A percentile compares a stretch with the other conserved stretches of the same genome.
Evolutionary conservation across 106 monocot genomes (phyloP).

Genomic region (Agapanthus africanus): DNA sequence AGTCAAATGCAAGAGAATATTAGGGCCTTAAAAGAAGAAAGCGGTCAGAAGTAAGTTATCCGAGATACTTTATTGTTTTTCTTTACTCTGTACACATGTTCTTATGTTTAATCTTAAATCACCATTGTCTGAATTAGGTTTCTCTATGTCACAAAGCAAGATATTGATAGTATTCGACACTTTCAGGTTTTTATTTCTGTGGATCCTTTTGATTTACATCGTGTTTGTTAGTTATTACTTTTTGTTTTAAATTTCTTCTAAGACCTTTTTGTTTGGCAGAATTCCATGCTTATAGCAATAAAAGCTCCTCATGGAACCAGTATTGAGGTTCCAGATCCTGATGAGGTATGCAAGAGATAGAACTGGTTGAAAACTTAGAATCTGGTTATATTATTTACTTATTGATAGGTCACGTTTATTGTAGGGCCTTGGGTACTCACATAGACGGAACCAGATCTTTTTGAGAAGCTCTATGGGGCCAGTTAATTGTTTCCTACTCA

Average conservation of each 20-base stretch:
- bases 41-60: background rate
- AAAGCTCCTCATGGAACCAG: slow-evolving; percentile 30
- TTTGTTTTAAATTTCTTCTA: slow-evolving; percentile 4
- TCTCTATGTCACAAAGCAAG: slow-evolving; percentile 15
- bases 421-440: slow-evolving; percentile 48
- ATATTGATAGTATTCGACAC: slow-evolving; percentile 15
- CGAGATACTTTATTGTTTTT: background rate
- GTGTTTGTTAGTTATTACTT: background rate
- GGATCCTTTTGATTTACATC: slow-evolving; percentile 4
- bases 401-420: background rate
- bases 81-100: background rate
- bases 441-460: slow-evolving; percentile 52
- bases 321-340: slow-evolving; percentile 24
- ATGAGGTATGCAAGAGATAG: slow-evolving; percentile 13
- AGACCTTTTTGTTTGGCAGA: slow-evolving; percentile 3
- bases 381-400: background rate
- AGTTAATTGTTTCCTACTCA: slow-evolving; percentile 76
- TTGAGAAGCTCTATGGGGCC: slow-evolving; percentile 86
- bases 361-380: background rate
- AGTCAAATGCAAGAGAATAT: slow-evolving; percentile 20
- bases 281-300: slow-evolving; percentile 22
- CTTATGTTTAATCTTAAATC: background rate
- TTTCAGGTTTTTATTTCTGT: slow-evolving; percentile 18
- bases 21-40: slow-evolving; percentile 9
- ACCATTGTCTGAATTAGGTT: slow-evolving; percentile 3